Evolutionary conservation across 2,329 filamentous ascomycete species (phyloP).

Genomic region (Aspergillus puulaauensis): DNA sequence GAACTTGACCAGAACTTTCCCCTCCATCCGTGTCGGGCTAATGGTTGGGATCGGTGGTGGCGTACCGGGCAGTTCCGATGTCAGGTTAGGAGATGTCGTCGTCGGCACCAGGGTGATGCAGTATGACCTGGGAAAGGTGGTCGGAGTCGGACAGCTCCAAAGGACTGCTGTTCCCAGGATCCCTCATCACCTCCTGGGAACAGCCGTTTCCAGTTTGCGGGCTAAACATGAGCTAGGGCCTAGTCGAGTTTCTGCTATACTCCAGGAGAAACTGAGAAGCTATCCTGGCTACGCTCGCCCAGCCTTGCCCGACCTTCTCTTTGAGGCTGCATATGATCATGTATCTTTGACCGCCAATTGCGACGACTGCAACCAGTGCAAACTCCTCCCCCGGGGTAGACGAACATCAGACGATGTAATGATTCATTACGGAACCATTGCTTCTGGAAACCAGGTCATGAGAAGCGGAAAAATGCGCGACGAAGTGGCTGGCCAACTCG

Average conservation of each 20-base stretch:
- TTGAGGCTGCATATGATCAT: background rate
- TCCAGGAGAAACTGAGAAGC: background rate
- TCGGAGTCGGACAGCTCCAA: background rate
- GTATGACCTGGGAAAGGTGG: background rate
- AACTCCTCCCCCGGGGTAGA: background rate
- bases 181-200: background rate
- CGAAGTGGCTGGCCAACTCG: background rate
- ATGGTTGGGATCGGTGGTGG: background rate
- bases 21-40: background rate
- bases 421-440: constrained; percentile 11
- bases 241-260: background rate
- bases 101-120: background rate
- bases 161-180: background rate
- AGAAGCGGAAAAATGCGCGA: constrained; percentile 12
- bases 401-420: background rate
- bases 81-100: background rate
- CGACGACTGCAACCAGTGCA: background rate
- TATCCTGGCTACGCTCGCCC: background rate
- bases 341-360: background rate
- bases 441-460: constrained; percentile 26
- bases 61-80: background rate
- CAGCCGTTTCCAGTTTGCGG: background rate
- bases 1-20: background rate
- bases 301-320: background rate
- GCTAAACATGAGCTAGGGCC: background rate